Base-by-base conservation (phyloP, 768 basidiomycete genomes). In the Tricholoma sp. region DNA sequence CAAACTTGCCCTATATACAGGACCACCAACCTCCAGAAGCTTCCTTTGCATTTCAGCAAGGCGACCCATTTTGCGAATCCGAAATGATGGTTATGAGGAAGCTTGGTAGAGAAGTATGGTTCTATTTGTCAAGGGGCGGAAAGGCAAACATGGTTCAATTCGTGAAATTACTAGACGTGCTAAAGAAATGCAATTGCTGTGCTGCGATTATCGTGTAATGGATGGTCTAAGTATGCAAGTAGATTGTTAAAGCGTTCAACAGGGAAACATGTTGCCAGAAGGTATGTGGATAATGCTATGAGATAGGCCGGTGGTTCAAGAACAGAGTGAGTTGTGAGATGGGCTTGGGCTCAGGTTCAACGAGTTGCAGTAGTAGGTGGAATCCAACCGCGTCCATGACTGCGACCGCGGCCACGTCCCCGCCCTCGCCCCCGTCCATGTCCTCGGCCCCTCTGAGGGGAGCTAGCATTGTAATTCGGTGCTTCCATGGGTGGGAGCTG, bases 31-130 rank as follows among this genome's bases (percentile, higher is more conserved):
- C 77, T 77, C 79, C 56, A 78, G 66, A 73, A 98, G 90, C 88
- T 93, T 97, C 62, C 94, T 85, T 78, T 98, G 95, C 91, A 94
- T 92, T 73, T 98, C 95, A 59, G 95, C 95, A 56, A 98, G 83
- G 50, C 92, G 83, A 66, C 95, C 95, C 95, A 98, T 98, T 22
- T 64, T 81, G 71, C 35, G 45, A 50, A 56, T 35, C 16, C 27
- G 57, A 63, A 57, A 62, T 63, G 60, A 64, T 61, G 60, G 59
- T 61, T 68, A 52, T 58, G 54, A 43, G 35, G 61, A 56, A 56
- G 52, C 51, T 43, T 54, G 50, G 34, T 16, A 52, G 46, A 32
- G 27, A 32, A 24, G 47, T 57, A 50, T 61, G 47, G 29, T 14
- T 37, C 32, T 63, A 52, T 67, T 68, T 68, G 61, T 39, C 57